A percentile compares a stretch with the other conserved stretches of the same genome.
phyloP scores from a whole-genome alignment of 148 eudicot genomes.

The Diospyros lotus region DNA sequence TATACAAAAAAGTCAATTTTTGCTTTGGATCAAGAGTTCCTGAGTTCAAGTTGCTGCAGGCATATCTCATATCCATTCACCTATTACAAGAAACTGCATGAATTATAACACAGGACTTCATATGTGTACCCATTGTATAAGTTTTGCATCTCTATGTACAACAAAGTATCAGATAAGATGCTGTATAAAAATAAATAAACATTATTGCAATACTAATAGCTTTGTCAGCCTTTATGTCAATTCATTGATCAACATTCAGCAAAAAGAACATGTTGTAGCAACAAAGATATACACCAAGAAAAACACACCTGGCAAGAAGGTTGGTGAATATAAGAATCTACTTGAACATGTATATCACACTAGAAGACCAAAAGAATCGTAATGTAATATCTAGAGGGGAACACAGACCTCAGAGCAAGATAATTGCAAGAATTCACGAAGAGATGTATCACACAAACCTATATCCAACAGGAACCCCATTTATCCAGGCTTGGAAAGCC shows the following conservation, averaged over 20 bases:
- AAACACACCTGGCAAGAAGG: too few species aligned
- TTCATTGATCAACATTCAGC: neutral
- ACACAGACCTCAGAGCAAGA: neutral
- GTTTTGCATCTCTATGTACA: neutral
- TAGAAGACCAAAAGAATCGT: neutral
- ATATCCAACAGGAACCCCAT: slow-evolving; percentile 82
- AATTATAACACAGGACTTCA: too few species aligned
- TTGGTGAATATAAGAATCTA: too few species aligned
- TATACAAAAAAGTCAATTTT: neutral
- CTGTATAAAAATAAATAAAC: neutral
- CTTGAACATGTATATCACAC: neutral
- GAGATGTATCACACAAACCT: slow-evolving; percentile 44
- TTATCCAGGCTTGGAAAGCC: slow-evolving; percentile 86
- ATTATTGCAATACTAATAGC: neutral
- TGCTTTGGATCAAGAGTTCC: neutral
- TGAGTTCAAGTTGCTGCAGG: neutral
- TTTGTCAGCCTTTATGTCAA: neutral
- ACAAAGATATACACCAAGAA: too few species aligned
- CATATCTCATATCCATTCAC: neutral
- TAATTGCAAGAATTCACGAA: neutral
- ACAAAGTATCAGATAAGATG: neutral
- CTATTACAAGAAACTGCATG: too few species aligned
- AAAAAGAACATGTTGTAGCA: too few species aligned
- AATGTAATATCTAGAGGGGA: neutral
- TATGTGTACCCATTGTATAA: too few species aligned